Evolutionary conservation across 768 basidiomycete species (phyloP).

Genomic region (Neoboletus subvelutipes): DNA sequence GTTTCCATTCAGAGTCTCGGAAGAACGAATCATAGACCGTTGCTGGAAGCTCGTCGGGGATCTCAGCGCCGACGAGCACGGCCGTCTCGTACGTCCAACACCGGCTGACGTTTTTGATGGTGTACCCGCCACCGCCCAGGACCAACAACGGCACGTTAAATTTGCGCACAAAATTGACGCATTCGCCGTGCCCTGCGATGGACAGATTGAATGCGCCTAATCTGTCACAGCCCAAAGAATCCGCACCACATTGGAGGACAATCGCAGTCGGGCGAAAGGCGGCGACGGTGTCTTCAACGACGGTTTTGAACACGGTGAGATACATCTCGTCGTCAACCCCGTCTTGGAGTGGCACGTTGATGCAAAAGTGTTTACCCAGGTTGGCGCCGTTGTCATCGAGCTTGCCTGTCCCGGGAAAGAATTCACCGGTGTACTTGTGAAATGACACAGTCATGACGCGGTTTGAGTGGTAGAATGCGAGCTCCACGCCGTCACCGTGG

Average conservation of each 20-base stretch:
- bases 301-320: slow-evolving; percentile 90
- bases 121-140: slow-evolving; percentile 94
- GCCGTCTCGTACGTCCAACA: slow-evolving; percentile 99
- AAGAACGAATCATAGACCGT: slow-evolving; percentile 95
- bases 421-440: slow-evolving; percentile 98
- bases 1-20: slow-evolving; percentile 84
- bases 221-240: slow-evolving; percentile 92
- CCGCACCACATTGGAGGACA: slow-evolving; percentile 96
- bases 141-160: slow-evolving; percentile 90
- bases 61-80: slow-evolving; percentile 77
- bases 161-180: slow-evolving; percentile 93
- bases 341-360: slow-evolving; percentile 94
- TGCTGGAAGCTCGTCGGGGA: slow-evolving; percentile 84
- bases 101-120: slow-evolving; percentile 94
- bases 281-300: slow-evolving; percentile 91
- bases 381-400: slow-evolving; percentile 88
- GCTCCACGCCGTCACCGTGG: slow-evolving; percentile 97
- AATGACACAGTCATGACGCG: slow-evolving; percentile 99
- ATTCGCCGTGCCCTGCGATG: slow-evolving; percentile 97
- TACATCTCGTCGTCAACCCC: slow-evolving; percentile 99
- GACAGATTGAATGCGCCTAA: slow-evolving; percentile 97
- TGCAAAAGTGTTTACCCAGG: slow-evolving; percentile 90
- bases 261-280: slow-evolving; percentile 87
- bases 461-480: slow-evolving; percentile 96
- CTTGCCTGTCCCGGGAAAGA: slow-evolving; percentile 97